Evolutionary conservation across 2,329 filamentous ascomycete genomes (phyloP).

Genomic region (Fusarium haematococcum): DNA sequence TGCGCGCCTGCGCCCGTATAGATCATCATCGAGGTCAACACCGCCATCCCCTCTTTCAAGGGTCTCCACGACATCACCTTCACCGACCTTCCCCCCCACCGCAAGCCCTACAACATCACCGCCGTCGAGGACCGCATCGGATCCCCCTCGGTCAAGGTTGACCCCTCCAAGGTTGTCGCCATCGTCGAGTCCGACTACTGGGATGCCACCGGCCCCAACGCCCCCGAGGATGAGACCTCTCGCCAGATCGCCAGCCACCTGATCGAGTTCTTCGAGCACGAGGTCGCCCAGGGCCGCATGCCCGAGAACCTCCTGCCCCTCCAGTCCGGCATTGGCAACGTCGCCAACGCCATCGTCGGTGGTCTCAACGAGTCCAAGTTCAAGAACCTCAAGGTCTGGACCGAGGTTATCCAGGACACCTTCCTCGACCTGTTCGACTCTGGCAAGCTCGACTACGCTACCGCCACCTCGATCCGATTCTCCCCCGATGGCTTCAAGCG

Average conservation of each 20-base stretch:
- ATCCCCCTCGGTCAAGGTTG: slow-evolving; percentile 82
- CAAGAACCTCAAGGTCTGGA: slow-evolving; percentile 91
- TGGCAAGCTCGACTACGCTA: slow-evolving; percentile 88
- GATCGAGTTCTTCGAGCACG: slow-evolving; percentile 87
- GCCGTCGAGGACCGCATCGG: slow-evolving; percentile 88
- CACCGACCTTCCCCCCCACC: slow-evolving; percentile 82
- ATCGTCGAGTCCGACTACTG: slow-evolving; percentile 88
- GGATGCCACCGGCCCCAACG: slow-evolving; percentile 79
- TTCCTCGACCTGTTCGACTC: slow-evolving; percentile 94
- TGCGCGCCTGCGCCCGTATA: slow-evolving; percentile 31
- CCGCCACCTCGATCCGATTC: slow-evolving; percentile 90
- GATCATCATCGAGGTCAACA: slow-evolving; percentile 94
- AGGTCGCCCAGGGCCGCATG: slow-evolving; percentile 81
- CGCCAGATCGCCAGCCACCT: slow-evolving; percentile 80
- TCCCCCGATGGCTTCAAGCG: slow-evolving; percentile 91
- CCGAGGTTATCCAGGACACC: slow-evolving; percentile 91
- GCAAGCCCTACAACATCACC: slow-evolving; percentile 90
- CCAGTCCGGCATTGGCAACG: slow-evolving; percentile 92
- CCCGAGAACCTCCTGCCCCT: slow-evolving; percentile 82
- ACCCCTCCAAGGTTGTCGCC: slow-evolving; percentile 86
- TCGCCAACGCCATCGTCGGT: slow-evolving; percentile 90
- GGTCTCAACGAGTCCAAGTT: slow-evolving; percentile 86
- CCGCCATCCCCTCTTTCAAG: slow-evolving; percentile 84
- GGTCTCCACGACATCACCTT: slow-evolving; percentile 92
- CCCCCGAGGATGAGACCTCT: slow-evolving; percentile 79